Conservation (phyloP, 202 grass and related monocot genomes). For the Zoysia matrella region DNA sequence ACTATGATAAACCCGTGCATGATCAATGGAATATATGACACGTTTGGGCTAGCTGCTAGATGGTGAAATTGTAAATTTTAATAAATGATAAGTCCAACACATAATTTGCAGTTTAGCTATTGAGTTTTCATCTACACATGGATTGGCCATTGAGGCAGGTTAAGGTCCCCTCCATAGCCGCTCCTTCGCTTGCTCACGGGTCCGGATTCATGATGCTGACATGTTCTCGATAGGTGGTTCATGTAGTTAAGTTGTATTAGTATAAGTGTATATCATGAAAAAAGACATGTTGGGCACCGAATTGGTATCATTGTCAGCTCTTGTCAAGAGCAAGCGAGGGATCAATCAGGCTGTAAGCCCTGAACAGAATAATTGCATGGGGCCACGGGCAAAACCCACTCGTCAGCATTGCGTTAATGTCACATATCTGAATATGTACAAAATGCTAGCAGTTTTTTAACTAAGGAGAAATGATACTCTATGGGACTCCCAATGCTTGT, state of each 20-base stretch:
- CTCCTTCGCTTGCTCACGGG: not conserved
- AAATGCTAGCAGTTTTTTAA: too few species aligned
- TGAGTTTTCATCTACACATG: not conserved
- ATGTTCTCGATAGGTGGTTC: too few species aligned
- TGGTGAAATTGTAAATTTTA: not conserved
- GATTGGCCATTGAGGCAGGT: not conserved
- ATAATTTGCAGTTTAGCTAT: not conserved
- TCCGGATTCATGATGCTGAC: too few species aligned
- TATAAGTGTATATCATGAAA: too few species aligned
- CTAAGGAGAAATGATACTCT: too few species aligned
- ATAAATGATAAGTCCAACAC: not conserved
- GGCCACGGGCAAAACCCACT: not conserved
- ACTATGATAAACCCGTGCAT: not conserved
- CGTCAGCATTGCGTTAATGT: not conserved
- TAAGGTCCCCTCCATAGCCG: not conserved
- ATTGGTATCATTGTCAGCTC: too few species aligned
- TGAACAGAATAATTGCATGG: too few species aligned
- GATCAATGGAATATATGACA: not conserved
- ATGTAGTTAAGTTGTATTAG: not conserved
- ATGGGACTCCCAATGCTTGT: too few species aligned
- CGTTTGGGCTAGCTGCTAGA: not conserved
- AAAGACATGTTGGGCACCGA: too few species aligned
- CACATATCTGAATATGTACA: too few species aligned
- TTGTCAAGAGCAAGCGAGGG: too few species aligned
- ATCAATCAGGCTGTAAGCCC: too few species aligned